Evolutionary conservation across 805 yeast genomes (phyloP).

Genomic region (Monosporozyma unispora): DNA sequence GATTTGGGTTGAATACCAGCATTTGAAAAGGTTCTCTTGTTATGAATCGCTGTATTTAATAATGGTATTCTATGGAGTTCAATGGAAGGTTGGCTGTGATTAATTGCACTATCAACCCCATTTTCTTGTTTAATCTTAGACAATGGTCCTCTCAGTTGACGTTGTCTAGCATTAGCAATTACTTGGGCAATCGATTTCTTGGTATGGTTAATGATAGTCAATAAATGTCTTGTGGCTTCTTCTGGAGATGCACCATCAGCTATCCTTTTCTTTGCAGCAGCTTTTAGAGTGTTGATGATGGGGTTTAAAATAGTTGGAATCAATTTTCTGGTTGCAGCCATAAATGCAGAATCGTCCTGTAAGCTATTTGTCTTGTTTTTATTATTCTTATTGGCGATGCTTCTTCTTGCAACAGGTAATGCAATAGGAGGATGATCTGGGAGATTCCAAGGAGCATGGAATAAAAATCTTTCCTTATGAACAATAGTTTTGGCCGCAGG

Average conservation of each 20-base stretch:
- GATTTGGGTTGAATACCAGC: not conserved
- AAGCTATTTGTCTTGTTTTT: not conserved
- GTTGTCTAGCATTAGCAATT: constrained; percentile 1
- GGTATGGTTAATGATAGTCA: constrained; percentile 26
- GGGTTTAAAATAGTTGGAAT: constrained; percentile 25
- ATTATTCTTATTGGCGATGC: constrained; percentile 7
- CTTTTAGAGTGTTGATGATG: constrained; percentile 26
- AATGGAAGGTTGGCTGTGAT: not conserved
- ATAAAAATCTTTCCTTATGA: constrained; percentile 22
- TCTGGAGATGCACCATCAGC: constrained; percentile 30
- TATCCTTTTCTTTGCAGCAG: constrained; percentile 28
- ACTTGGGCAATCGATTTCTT: constrained; percentile 18
- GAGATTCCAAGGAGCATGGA: constrained; percentile 30
- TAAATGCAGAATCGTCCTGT: constrained; percentile 7
- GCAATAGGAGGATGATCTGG: constrained; percentile 27
- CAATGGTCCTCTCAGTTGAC: not conserved
- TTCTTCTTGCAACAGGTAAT: constrained; percentile 25
- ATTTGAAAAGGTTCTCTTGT: constrained; percentile 9
- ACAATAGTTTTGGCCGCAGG: constrained; percentile 20
- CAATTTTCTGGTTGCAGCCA: constrained; percentile 13
- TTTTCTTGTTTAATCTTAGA: constrained; percentile 1
- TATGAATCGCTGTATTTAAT: constrained; percentile 13
- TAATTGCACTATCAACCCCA: too few species aligned
- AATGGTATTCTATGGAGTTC: constrained; percentile 15
- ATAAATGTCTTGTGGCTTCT: constrained; percentile 23